A percentile compares a stretch with the other conserved stretches of the same genome.
phyloP scores from a whole-genome alignment of 2,329 filamentous ascomycete species.

The Sporothrix curviconia region DNA sequence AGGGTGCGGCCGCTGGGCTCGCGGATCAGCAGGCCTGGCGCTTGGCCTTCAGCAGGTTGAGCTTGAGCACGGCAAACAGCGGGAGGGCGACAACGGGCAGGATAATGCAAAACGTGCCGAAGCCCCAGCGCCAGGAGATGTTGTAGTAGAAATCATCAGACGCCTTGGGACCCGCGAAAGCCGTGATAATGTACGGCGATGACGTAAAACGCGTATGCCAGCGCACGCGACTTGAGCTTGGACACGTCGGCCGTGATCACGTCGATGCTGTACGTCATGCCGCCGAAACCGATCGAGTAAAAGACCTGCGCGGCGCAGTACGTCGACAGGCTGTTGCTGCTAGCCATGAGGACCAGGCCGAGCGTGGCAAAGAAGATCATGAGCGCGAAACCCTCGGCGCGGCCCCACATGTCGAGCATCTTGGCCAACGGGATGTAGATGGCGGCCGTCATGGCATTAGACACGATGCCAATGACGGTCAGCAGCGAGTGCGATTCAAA shows the following conservation, averaged over 20 bases:
- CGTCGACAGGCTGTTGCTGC: conserved; percentile 45
- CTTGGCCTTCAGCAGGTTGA: conserved; percentile 53
- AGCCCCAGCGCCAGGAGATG: conserved; percentile 61
- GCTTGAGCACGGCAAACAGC: conserved; percentile 47
- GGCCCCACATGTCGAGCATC: conserved; percentile 42
- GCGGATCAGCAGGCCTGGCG: conserved; percentile 40
- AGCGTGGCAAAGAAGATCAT: conserved; percentile 38
- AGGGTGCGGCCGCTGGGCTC: conserved; percentile 38
- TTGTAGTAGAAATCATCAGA: conserved; percentile 44
- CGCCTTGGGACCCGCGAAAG: conserved; percentile 53
- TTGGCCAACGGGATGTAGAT: conserved; percentile 47
- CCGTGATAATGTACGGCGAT: conserved; percentile 56
- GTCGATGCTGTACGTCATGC: conserved; percentile 41
- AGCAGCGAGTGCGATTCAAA: conserved; percentile 47
- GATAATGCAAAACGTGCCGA: conserved; percentile 55
- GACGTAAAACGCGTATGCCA: conserved; percentile 56
- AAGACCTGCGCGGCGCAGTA: conserved; percentile 49
- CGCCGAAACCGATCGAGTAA: conserved; percentile 48
- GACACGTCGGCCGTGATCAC: conserved; percentile 61
- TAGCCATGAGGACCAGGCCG: conserved; percentile 54
- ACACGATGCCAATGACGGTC: conserved; percentile 46
- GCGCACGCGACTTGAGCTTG: conserved; percentile 54
- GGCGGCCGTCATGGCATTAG: conserved; percentile 49
- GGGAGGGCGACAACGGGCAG: conserved; percentile 52
- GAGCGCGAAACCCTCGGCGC: conserved; percentile 38